Evolutionary conservation across 2,329 filamentous ascomycete species (phyloP), one percentile per base, ranked within the genome.

Genomic region (Aspergillus cejpii): DNA sequence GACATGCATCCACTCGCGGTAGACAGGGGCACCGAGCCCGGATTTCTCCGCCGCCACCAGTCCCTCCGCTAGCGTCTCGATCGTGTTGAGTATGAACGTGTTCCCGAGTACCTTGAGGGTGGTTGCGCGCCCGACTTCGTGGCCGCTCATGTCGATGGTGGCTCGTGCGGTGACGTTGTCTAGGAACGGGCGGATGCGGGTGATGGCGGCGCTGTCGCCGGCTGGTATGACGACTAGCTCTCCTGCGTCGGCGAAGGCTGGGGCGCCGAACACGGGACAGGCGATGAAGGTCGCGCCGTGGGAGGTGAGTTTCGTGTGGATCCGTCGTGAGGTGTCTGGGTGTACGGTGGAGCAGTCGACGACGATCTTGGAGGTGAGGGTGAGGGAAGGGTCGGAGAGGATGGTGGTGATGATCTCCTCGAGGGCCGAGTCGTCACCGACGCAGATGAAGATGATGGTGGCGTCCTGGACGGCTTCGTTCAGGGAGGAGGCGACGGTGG

Each of bases 261-360:
- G 66, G 1, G 66, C 66, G 1, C 66, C 67, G 50, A 69, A 69
- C 54, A 76, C 73, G 8, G 83, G 82, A 56, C 78, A 80, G 1
- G 86, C 85, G 14, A 94, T 79, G 59, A 94, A 94, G 29, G 81
- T 74, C 2, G 78, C 87, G 5, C 85, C 85, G 19, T 74, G 75
- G 0, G 74, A 1, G 63, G 73, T 10, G 71, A 70, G 48, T 84
- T 70, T 20, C 67, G 72, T 72, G 20, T 82, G 82, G 2, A 87
- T 66, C 20, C 73, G 74, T 49, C 86, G 78, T 1, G 85, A 86
- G 3, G 85, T 88, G 44, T 90, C 84, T 0, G 90, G 89, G 64
- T 92, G 85, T 27, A 95, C 79, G 20, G 89, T 95, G 3, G 87
- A 92, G 74, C 85, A 90, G 61, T 95, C 89, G 24, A 94, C 77